phyloP scores from a whole-genome alignment of 306 rosid genomes.

The Vigna trinervia region DNA sequence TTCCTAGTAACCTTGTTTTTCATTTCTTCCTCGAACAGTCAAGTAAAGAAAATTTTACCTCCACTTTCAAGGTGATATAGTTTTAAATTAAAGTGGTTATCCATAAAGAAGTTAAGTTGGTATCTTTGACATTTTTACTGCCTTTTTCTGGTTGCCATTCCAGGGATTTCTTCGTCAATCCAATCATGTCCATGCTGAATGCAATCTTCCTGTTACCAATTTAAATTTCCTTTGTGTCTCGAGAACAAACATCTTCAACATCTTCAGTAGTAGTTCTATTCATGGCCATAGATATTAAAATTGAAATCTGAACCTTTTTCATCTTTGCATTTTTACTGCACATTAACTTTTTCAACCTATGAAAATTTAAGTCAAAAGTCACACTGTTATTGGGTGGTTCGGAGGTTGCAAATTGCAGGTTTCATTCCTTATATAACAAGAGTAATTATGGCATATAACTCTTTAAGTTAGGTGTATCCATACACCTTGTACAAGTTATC shows the following conservation, averaged over 20 bases:
- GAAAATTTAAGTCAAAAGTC: background rate
- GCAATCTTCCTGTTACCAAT: background rate
- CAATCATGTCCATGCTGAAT: conserved; percentile 33
- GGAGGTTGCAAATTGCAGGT: conserved; percentile 1
- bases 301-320: conserved; percentile 20
- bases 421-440: background rate
- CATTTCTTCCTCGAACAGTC: conserved; percentile 3
- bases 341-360: background rate
- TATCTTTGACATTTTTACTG: background rate
- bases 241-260: conserved; percentile 13
- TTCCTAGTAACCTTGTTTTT: background rate
- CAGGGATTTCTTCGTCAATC: background rate
- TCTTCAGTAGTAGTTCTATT: background rate
- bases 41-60: background rate
- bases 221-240: background rate
- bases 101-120: conserved; percentile 7
- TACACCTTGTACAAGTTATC: background rate
- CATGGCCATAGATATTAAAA: conserved; percentile 1
- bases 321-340: background rate
- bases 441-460: background rate
- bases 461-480: background rate
- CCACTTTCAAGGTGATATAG: background rate
- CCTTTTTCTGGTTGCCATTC: conserved; percentile 10
- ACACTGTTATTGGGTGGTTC: background rate
- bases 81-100: background rate